A percentile compares a stretch with the other conserved stretches of the same genome.
Evolutionary conservation across 176 grass and related monocot genomes (phyloP).

Genomic region (Oryza nivara): DNA sequence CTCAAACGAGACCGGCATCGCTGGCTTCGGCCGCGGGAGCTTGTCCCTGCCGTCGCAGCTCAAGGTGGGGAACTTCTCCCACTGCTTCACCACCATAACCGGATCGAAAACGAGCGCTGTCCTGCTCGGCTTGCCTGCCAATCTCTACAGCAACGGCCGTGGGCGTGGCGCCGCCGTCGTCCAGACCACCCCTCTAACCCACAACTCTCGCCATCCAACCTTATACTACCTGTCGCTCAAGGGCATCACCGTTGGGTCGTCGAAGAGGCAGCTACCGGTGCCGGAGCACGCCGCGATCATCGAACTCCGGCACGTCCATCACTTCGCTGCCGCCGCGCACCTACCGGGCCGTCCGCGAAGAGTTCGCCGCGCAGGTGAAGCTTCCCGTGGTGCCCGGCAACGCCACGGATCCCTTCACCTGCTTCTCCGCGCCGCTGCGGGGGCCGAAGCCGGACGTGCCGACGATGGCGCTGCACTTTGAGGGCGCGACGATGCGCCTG

Average conservation of each 20-base stretch:
- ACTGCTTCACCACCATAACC: constrained; percentile 49
- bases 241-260: constrained; percentile 52
- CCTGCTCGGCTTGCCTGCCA: constrained; percentile 26
- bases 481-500: constrained; percentile 57
- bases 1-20: constrained; percentile 51
- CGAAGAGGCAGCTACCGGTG: constrained; percentile 37
- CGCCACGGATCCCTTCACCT: constrained; percentile 19
- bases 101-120: constrained; percentile 33
- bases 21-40: constrained; percentile 29
- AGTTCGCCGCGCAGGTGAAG: constrained; percentile 40
- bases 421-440: constrained; percentile 41
- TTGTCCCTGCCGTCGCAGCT: constrained; percentile 60
- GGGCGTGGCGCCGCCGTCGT: background rate
- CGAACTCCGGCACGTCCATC: constrained; percentile 53
- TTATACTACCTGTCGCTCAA: constrained; percentile 47
- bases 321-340: constrained; percentile 22
- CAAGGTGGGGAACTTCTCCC: constrained; percentile 45
- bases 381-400: constrained; percentile 41
- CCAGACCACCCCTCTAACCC: constrained; percentile 19
- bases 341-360: constrained; percentile 32
- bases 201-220: background rate
- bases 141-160: constrained; percentile 20
- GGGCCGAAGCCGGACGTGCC: constrained; percentile 32
- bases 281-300: constrained; percentile 40
- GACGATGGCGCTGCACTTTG: constrained; percentile 55